These are phyloP conservation scores for Astrocystis sublimbata DNA, from an alignment of 495 filamentous ascomycete genomes.

Conservation along the genomic window DNA sequence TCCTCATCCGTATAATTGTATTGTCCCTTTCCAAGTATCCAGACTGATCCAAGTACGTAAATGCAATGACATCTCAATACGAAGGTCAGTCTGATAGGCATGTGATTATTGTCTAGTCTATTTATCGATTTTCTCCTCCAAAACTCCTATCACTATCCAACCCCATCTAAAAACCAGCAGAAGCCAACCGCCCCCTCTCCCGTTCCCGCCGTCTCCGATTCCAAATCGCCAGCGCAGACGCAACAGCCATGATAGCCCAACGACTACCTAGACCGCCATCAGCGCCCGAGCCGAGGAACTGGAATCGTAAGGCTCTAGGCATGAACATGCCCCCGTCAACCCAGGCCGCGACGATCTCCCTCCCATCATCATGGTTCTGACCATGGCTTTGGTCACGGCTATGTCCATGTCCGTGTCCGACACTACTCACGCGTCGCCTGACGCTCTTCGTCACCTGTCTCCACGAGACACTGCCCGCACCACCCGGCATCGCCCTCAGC, in stretches of 20 bases:
- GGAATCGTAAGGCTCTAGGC: conserved; percentile 26
- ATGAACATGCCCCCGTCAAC: conserved; percentile 13
- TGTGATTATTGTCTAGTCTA: too few species aligned
- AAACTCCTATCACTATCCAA: too few species aligned
- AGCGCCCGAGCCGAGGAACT: conserved; percentile 30
- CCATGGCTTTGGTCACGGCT: neutral
- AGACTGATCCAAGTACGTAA: too few species aligned
- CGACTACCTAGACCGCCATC: conserved; percentile 31
- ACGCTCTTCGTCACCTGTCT: neutral
- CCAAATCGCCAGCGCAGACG: conserved; percentile 31
- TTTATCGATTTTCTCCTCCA: too few species aligned
- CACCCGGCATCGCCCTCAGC: neutral
- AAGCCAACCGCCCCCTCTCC: neutral
- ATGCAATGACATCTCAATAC: too few species aligned
- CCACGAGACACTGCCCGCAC: neutral
- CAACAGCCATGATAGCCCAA: conserved; percentile 36
- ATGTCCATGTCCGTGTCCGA: too few species aligned
- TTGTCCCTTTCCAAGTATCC: too few species aligned
- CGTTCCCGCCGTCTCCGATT: conserved; percentile 15
- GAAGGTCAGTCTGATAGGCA: too few species aligned
- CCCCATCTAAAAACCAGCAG: neutral
- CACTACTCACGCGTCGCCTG: neutral
- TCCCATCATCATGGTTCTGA: conserved; percentile 22
- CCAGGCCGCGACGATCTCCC: conserved; percentile 35
- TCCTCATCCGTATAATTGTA: too few species aligned